Evolutionary conservation across 2,329 filamentous ascomycete species (phyloP), one percentile per base, ranked within the genome.

Genomic region (Cladosporium velox): DNA sequence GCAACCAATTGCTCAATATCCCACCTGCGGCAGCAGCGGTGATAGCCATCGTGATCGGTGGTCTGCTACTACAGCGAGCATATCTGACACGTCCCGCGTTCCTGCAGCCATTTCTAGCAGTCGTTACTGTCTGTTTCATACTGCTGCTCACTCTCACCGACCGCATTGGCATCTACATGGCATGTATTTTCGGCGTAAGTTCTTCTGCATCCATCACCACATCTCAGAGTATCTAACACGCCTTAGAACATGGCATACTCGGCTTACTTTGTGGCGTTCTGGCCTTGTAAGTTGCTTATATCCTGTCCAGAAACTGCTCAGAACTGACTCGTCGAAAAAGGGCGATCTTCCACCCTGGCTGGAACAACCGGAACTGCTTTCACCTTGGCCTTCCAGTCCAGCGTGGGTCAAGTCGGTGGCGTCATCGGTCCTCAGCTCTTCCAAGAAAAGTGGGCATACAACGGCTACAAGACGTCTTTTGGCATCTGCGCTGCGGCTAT

Each of bases 281-380:
- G 80, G 80, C 77, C 77, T 41, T 67, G 79, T 52, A 55, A 41
- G 51, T 41, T 21, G 8, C 7, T 21, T 4, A 6, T 2, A 15
- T 21, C 15, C 21, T 28, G 1, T 18, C 30, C 24, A n/a, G 35
- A 12, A 24, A 57, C 30, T 1, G 30, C 18, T 12, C 11, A 12
- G 18, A 3, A n/a, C 10, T 30, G 26, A 32, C 30, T 34, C 4
- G 15, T 30, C 14, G 26, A 58, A 21, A 24, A 24, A 59, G 57
- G 57, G 79, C 75, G 80, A 49, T 80, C 79, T 3, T 77, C 79
- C 3, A 80, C 79, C 11, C 71, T 82, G 1, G 70, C 72, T 1
- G 80, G 81, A 2, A 77, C 77, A 6, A 83, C 81, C 0, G 81
- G 79, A 12, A 79, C 80, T 0, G 81, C 80, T 0, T 82, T 83